Conservation (phyloP, 2,329 filamentous ascomycete genomes). For the Drechmeria coniospora region DNA sequence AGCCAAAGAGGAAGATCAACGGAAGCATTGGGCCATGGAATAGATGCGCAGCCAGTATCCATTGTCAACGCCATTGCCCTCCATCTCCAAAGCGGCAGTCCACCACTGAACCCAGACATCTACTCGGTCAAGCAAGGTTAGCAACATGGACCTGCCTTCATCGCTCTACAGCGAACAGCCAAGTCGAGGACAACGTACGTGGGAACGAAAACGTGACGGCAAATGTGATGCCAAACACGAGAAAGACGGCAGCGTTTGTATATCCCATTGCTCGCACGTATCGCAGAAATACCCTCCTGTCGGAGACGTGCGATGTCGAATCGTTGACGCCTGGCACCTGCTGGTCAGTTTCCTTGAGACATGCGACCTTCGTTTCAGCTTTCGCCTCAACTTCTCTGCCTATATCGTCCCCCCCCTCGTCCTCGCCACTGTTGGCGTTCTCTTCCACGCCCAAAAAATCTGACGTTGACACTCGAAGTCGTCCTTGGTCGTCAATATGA, state of each 20-base stretch:
- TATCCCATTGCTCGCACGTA: not conserved
- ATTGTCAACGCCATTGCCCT: not conserved
- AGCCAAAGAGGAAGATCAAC: not conserved
- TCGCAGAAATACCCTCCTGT: not conserved
- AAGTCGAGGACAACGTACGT: not conserved
- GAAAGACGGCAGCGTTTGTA: not conserved
- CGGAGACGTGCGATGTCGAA: not conserved
- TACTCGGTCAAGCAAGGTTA: not conserved
- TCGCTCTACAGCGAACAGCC: not conserved
- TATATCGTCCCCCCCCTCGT: too few species aligned
- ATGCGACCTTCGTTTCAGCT: not conserved
- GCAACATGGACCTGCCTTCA: too few species aligned
- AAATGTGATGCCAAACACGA: not conserved
- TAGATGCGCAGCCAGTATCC: not conserved
- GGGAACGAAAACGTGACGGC: not conserved
- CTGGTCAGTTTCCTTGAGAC: not conserved
- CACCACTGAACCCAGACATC: not conserved
- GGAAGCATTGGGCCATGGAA: not conserved
- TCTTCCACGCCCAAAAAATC: not conserved
- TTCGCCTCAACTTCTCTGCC: not conserved
- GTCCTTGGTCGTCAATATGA: not conserved
- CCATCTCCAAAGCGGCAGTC: not conserved
- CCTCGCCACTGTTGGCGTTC: not conserved
- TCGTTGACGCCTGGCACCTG: not conserved
- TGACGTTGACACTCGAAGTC: not conserved